Base-by-base conservation (phyloP, 768 basidiomycete genomes). In the Tulasnella sp. region DNA sequence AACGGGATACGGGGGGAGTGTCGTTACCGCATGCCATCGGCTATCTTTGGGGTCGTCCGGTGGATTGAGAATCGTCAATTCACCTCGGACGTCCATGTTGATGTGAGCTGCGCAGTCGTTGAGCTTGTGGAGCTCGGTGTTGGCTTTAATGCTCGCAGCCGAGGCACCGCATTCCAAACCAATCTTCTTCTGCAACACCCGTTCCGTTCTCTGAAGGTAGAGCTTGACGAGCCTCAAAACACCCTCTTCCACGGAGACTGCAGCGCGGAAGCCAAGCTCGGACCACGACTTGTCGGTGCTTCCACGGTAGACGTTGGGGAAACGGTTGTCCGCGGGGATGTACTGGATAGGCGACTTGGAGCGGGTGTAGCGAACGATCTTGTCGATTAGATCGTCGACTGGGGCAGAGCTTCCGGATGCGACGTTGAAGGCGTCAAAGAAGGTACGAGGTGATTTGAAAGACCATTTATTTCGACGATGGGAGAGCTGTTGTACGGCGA, bases 61-160 rank as follows among this genome's bases (percentile, higher is more conserved):
- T 22, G 19, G 19, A 1, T 19, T 19, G 15, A 82, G 67, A 52
- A 81, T 79, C 39, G 80, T 79, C n/a, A 82, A 39, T 71, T 76
- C 80, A 17, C 80, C 81, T 4, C 80, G 76, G 67, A 81, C 77
- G 58, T 82, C 78, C 39, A 82, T 80, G 0, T 75, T 80, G 42
- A 83, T 72, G 67, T 81, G 79, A 38, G 82, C 81, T 19, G 79
- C 79, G 72, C 82, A 83, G 52, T 80, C 80, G 36, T 81, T 78
- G 36, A 83, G 74, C 34, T 80, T 80, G 3, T 78, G 74, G 11
- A 83, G 38, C 29, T 80, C 74, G 72, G 34, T 0, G 70, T 40
- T 45, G 2, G 70, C n/a, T 71, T 45, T 38, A 11, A 45, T 29
- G 36, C 37, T 38, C 8, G 38, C 37, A 8, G 70, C 39, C 19